Conservation (phyloP, 345 rosid genomes). For the Linum lewisii region DNA sequence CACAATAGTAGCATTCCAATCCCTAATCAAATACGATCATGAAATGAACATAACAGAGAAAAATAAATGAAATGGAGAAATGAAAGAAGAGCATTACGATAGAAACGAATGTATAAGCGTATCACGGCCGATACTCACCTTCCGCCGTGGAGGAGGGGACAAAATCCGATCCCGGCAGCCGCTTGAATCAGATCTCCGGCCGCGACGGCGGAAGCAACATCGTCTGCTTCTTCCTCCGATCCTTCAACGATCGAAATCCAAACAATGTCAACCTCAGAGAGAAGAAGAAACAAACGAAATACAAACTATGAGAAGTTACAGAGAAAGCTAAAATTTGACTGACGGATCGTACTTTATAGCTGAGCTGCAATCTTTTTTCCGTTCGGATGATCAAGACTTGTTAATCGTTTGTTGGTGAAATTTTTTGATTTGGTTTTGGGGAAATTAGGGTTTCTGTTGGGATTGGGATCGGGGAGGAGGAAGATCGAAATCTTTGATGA, state of each 20-base stretch:
- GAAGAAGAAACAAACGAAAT: background rate
- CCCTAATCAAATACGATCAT: background rate
- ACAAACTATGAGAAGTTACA: background rate
- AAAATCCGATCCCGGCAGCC: background rate
- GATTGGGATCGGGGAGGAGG: background rate
- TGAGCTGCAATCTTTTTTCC: background rate
- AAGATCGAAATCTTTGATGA: background rate
- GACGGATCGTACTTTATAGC: background rate
- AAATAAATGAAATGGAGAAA: too few relatives aligned
- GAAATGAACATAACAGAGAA: background rate
- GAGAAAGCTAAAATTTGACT: background rate
- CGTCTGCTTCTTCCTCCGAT: background rate
- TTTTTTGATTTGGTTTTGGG: background rate
- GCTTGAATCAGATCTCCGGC: background rate
- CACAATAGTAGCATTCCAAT: too few relatives aligned
- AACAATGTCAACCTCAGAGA: background rate
- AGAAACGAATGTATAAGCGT: too few relatives aligned
- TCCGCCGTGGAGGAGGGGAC: background rate
- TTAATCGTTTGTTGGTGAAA: background rate
- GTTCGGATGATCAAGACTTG: too few relatives aligned
- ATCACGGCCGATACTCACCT: background rate
- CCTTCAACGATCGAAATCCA: background rate
- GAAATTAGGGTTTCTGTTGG: background rate
- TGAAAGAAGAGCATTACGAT: background rate
- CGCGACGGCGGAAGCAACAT: background rate